Conservation (phyloP, 768 basidiomycete genomes). For the Leccinum broughii region DNA sequence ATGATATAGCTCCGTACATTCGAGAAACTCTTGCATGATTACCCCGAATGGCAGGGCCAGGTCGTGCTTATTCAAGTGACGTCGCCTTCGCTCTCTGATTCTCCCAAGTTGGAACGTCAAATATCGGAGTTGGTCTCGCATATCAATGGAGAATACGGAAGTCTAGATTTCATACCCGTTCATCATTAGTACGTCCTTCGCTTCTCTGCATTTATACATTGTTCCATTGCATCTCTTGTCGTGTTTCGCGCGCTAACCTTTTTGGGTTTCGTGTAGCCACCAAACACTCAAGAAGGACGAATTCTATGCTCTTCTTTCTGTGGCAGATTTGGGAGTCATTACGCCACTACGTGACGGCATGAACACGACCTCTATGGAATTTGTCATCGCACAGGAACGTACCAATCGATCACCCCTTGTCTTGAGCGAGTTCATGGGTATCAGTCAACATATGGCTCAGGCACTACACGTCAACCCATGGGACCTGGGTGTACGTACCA, state of each 20-base stretch:
- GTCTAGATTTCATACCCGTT: slow-evolving; percentile 92
- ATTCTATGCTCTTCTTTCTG: slow-evolving; percentile 92
- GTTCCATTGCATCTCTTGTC: neutral
- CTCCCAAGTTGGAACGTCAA: slow-evolving; percentile 90
- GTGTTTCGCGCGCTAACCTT: neutral
- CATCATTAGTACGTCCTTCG: slow-evolving; percentile 84
- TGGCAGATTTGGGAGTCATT: slow-evolving; percentile 93
- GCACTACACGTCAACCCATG: slow-evolving; percentile 94
- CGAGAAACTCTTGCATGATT: slow-evolving; percentile 88
- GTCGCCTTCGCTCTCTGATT: slow-evolving; percentile 88
- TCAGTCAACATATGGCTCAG: slow-evolving; percentile 86
- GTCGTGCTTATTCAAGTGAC: slow-evolving; percentile 85
- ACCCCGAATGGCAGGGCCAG: slow-evolving; percentile 94
- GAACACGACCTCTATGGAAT: slow-evolving; percentile 99
- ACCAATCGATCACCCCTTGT: slow-evolving; percentile 86
- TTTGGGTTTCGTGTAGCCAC: slow-evolving; percentile 54
- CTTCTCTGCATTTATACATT: neutral
- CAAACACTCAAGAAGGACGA: slow-evolving; percentile 97
- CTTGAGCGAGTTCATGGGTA: slow-evolving; percentile 97
- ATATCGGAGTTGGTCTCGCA: slow-evolving; percentile 92
- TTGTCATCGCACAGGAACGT: slow-evolving; percentile 88
- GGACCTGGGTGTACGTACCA: slow-evolving; percentile 75
- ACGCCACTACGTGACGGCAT: slow-evolving; percentile 96
- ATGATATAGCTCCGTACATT: slow-evolving; percentile 79
- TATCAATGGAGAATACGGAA: slow-evolving; percentile 95